Conservation (phyloP, 1,284 basidiomycete species). For the Laetiporus sulphureus region DNA sequence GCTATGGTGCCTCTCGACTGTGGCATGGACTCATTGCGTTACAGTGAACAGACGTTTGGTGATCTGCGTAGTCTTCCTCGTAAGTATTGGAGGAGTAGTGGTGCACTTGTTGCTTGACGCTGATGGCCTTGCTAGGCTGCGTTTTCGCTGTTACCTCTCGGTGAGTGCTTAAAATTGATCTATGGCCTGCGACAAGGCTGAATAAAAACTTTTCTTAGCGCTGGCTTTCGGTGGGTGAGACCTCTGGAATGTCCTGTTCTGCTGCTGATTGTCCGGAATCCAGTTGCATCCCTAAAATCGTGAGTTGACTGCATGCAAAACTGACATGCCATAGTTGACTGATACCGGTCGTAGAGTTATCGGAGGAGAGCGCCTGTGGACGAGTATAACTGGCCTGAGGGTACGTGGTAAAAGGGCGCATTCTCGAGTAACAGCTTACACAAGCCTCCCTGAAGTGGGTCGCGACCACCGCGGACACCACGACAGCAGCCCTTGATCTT, state of each 20-base stretch:
- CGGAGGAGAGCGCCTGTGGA: too few relatives aligned
- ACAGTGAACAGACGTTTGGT: background rate
- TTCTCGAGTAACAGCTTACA: background rate
- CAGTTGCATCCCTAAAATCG: too few relatives aligned
- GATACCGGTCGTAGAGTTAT: too few relatives aligned
- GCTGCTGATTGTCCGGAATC: too few relatives aligned
- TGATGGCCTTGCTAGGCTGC: background rate
- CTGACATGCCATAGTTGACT: too few relatives aligned
- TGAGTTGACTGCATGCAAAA: too few relatives aligned
- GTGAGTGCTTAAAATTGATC: too few relatives aligned
- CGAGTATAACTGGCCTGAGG: background rate
- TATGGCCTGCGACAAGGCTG: too few relatives aligned
- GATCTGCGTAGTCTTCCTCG: background rate
- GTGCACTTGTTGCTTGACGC: background rate
- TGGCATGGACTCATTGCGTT: background rate
- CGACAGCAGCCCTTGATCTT: background rate
- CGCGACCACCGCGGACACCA: background rate
- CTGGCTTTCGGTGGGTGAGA: too few relatives aligned
- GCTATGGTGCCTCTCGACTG: background rate
- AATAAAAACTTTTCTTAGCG: too few relatives aligned
- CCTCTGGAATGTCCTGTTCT: too few relatives aligned
- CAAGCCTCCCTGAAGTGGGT: background rate
- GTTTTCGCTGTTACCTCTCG: background rate
- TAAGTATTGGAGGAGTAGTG: too few relatives aligned
- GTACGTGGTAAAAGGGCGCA: background rate